These are phyloP conservation scores for Ceratocystiopsis sp. DNA, from an alignment of 2,329 filamentous ascomycete genomes.

Conservation along the genomic window DNA sequence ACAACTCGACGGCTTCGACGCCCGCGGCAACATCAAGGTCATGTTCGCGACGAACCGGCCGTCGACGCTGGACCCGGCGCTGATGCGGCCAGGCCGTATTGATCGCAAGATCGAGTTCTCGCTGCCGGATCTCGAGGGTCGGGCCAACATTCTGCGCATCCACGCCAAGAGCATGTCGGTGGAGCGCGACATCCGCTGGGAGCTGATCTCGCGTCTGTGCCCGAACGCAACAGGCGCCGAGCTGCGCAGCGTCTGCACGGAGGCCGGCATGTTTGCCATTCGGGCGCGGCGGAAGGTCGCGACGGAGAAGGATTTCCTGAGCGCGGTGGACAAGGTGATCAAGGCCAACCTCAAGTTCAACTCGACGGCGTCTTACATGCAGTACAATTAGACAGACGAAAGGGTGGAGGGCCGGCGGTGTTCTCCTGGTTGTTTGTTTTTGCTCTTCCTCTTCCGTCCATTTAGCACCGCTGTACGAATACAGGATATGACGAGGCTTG, in stretches of 20 bases:
- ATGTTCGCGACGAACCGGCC: conserved; percentile 99
- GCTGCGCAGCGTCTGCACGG: conserved; percentile 87
- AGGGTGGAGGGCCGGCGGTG: neutral
- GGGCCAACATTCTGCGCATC: conserved; percentile 93
- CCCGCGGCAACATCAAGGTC: conserved; percentile 96
- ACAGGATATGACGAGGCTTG: neutral
- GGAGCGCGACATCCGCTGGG: conserved; percentile 96
- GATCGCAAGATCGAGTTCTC: conserved; percentile 99
- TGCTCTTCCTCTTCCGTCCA: neutral
- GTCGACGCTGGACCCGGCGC: conserved; percentile 83
- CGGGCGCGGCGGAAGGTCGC: conserved; percentile 90
- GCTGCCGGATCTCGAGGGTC: conserved; percentile 87
- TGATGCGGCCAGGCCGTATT: conserved; percentile 94
- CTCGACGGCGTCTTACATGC: conserved; percentile 93
- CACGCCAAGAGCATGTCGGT: conserved; percentile 99
- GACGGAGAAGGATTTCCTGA: conserved; percentile 96
- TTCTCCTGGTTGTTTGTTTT: neutral
- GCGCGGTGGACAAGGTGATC: conserved; percentile 97
- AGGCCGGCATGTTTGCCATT: conserved; percentile 98
- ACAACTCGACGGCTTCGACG: conserved; percentile 96
- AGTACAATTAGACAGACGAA: conserved; percentile 64
- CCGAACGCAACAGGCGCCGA: conserved; percentile 96
- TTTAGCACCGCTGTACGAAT: neutral
- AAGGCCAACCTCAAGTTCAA: conserved; percentile 99
- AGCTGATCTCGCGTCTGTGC: conserved; percentile 91